phyloP scores from a whole-genome alignment of 441 rosid genomes.

The Hypseocharis bilobata region DNA sequence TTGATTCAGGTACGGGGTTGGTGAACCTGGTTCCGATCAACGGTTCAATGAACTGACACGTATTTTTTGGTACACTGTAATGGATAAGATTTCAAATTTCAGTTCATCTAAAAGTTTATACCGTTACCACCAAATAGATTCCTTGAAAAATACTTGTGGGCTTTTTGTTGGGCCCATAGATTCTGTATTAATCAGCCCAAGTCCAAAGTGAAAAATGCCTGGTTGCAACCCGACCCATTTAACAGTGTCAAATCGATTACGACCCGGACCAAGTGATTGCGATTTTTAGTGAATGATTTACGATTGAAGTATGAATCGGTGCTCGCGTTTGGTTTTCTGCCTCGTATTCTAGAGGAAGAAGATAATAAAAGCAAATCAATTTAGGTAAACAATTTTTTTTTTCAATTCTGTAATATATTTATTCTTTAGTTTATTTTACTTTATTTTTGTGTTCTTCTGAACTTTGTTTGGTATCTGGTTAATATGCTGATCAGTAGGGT shows the following conservation, averaged over 20 bases:
- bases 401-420: too few species aligned
- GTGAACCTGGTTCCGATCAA: too few species aligned
- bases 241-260: background rate
- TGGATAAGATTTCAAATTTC: too few species aligned
- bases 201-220: background rate
- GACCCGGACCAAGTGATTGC: background rate
- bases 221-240: background rate
- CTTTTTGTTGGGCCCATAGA: background rate
- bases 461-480: background rate
- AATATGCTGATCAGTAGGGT: background rate
- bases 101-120: too few species aligned
- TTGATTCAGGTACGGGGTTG: too few species aligned
- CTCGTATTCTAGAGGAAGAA: background rate
- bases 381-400: background rate
- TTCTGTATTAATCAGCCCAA: background rate
- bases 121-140: too few species aligned
- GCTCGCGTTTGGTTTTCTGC: background rate
- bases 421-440: background rate
- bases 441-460: background rate
- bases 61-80: too few species aligned
- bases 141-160: too few species aligned
- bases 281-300: too few species aligned
- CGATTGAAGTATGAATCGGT: background rate
- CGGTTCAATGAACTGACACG: too few species aligned
- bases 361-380: background rate